A percentile compares a stretch with the other conserved stretches of the same genome.
phyloP scores from a whole-genome alignment of 208 protist species.

The Naegleria lovaniensis region DNA sequence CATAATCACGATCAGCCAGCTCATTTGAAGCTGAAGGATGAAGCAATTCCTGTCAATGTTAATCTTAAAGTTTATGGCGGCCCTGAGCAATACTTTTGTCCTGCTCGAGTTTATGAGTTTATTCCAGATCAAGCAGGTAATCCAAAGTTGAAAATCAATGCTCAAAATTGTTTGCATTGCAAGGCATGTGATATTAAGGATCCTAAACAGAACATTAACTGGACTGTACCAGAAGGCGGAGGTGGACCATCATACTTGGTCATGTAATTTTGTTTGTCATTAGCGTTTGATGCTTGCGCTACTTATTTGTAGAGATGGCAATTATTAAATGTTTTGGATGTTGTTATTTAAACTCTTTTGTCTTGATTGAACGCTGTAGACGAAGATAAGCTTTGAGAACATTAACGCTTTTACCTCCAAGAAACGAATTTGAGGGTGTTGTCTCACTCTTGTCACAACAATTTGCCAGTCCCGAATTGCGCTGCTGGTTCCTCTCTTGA shows the following conservation, averaged over 20 bases:
- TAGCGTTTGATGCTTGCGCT: neutral
- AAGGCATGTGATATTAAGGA: constrained; percentile 98
- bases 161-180: constrained; percentile 97
- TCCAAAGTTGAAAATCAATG: constrained; percentile 85
- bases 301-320: neutral
- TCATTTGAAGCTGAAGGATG: constrained; percentile 73
- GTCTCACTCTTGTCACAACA: too few relatives aligned
- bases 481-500: neutral
- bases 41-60: constrained; percentile 59
- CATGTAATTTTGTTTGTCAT: neutral
- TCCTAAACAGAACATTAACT: constrained; percentile 94
- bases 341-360: too few relatives aligned
- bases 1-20: constrained; percentile 90
- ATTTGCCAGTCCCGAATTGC: too few relatives aligned
- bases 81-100: constrained; percentile 87
- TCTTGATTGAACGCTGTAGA: too few relatives aligned
- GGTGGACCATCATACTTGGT: constrained; percentile 36
- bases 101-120: constrained; percentile 92
- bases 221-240: constrained; percentile 82
- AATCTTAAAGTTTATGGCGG: constrained; percentile 79
- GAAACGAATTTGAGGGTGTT: too few relatives aligned
- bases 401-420: too few relatives aligned
- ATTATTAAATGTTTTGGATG: too few relatives aligned
- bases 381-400: too few relatives aligned
- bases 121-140: constrained; percentile 50